phyloP scores from a whole-genome alignment of 2,329 filamentous ascomycete species.

The Diaporthe sp. region DNA sequence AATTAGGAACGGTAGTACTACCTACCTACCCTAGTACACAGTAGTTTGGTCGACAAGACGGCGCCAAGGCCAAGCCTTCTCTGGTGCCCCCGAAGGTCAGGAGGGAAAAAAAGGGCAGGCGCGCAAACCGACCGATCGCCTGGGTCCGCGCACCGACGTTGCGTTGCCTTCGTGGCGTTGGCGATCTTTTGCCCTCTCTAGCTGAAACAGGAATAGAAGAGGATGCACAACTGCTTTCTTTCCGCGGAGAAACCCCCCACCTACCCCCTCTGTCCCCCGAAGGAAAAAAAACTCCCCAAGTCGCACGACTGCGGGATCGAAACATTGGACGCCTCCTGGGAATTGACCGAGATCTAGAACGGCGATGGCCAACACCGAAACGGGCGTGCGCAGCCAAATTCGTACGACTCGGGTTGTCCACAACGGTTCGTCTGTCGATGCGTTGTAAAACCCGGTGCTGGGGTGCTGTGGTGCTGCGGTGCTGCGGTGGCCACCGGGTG shows the following conservation, averaged over 20 bases:
- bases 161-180: slow-evolving; percentile 17
- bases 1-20: too few relatives aligned
- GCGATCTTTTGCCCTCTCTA: slow-evolving; percentile 5
- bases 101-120: neutral
- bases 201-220: slow-evolving; percentile 17
- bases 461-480: too few relatives aligned
- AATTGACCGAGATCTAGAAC: slow-evolving; percentile 6
- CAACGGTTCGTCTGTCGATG: neutral
- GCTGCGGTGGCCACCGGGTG: neutral
- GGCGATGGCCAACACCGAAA: neutral
- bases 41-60: neutral
- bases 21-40: too few relatives aligned
- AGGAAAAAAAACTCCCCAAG: neutral
- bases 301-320: slow-evolving; percentile 24
- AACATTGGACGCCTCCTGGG: slow-evolving; percentile 19
- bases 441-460: neutral
- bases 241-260: neutral
- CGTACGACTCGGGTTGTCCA: neutral
- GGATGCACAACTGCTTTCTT: neutral
- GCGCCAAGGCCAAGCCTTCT: neutral
- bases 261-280: neutral
- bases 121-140: slow-evolving; percentile 6
- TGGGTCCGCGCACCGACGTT: slow-evolving; percentile 24
- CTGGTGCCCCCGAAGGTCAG: neutral
- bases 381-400: neutral